phyloP scores from a whole-genome alignment of 768 basidiomycete genomes.

The Arthromyces matolae region DNA sequence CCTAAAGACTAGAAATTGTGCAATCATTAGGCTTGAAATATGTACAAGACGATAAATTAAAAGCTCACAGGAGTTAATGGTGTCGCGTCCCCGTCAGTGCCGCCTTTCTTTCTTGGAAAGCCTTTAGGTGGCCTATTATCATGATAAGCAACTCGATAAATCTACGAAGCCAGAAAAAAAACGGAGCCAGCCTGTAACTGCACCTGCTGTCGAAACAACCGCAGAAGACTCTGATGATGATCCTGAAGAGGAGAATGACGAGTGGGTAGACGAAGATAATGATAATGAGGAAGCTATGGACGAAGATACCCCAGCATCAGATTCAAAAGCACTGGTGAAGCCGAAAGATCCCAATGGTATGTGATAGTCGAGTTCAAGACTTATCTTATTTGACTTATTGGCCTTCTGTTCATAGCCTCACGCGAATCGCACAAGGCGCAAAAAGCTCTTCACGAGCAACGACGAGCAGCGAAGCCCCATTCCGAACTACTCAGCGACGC shows the following conservation, averaged over 20 bases:
- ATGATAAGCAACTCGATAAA: conserved; percentile 27
- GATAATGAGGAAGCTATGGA: conserved; percentile 29
- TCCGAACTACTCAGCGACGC: conserved; percentile 65
- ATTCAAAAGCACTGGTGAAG: conserved; percentile 15
- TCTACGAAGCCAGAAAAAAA: conserved; percentile 15
- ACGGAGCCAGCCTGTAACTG: conserved; percentile 61
- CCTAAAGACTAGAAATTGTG: conserved; percentile 59
- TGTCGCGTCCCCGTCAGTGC: conserved; percentile 41
- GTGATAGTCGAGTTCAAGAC: too few relatives aligned
- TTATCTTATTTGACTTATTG: conserved; percentile 4
- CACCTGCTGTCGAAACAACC: conserved; percentile 22
- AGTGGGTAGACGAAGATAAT: conserved; percentile 29
- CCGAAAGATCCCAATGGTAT: conserved; percentile 61
- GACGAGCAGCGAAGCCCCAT: conserved; percentile 76
- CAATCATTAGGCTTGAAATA: background rate
- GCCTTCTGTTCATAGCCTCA: conserved; percentile 37
- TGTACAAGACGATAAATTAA: background rate
- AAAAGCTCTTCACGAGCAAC: conserved; percentile 60
- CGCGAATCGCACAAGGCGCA: conserved; percentile 73
- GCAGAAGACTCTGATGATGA: conserved; percentile 34
- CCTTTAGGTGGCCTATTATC: conserved; percentile 43
- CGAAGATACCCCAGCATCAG: conserved; percentile 26
- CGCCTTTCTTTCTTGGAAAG: conserved; percentile 34
- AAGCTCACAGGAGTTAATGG: conserved; percentile 39
- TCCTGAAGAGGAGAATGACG: conserved; percentile 31